Evolutionary conservation across 2,329 filamentous ascomycete genomes (phyloP), one percentile per base, ranked within the genome.

Genomic region (Sarocladium strictum): DNA sequence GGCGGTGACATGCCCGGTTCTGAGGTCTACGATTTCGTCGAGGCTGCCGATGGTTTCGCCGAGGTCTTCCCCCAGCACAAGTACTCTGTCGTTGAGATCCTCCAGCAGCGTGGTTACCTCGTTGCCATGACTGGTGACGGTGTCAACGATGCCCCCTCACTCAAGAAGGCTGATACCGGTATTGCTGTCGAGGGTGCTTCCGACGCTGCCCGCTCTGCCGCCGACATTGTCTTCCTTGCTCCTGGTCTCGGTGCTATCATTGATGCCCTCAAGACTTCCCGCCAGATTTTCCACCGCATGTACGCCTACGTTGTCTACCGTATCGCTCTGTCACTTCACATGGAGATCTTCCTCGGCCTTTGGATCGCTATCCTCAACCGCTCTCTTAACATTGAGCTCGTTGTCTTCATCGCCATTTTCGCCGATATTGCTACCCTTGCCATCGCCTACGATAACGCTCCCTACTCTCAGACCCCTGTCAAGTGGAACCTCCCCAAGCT

Each of bases 51-150:
- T 80, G 91, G 90, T 76, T 96, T 96, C 73, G 90, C 91, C 61
- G 90, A 96, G 70, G 90, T 96, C 56, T 95, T 94, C 80, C 90
- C 90, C 64, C 89, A 96, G 76, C 90, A 96, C 82, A 96, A 96
- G 80, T 95, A 92, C 77, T 89, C 90, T 61, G 90, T 94, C 71
- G 90, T 96, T 64, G 90, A 95, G 74, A 95, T 95, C 67, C 83
- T 96, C 52, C 90, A 96, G 76, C 87, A 93, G 76, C 89, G 90
- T 83, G 90, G 90, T 62, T 92, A 95, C 74, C 83, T 96, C 38
- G 90, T 95, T 74, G 91, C 90, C 70, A 96, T 96, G 91, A 96
- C 90, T 73, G 90, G 90, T 79, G 91, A 96, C 64, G 90, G 90
- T 81, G 90, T 96, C 76, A 96, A 96, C 75, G 90, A 96, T 73